A percentile compares a stretch with the other conserved stretches of the same genome.
These are phyloP conservation scores for Flaveria ramosissima DNA, from an alignment of 129 eudicot genomes.

Conservation along the genomic window DNA sequence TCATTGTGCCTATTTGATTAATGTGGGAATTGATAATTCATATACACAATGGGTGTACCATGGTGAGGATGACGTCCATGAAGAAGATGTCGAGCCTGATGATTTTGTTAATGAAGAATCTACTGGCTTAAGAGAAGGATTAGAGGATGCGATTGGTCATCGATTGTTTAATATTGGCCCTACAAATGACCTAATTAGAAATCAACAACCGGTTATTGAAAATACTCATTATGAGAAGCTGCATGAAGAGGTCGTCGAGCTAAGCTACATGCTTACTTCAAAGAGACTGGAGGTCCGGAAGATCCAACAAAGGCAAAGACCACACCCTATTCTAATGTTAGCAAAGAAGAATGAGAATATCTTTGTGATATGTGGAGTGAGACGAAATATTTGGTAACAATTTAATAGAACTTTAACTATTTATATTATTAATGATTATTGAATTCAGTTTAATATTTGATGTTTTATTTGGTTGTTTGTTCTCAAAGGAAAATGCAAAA, in stretches of 20 bases:
- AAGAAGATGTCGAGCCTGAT: no score
- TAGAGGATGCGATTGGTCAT: no score
- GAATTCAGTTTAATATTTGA: background rate
- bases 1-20: background rate
- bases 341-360: constrained; percentile 11
- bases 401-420: background rate
- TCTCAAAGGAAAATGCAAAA: background rate
- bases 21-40: background rate
- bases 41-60: no score
- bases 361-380: constrained; percentile 7
- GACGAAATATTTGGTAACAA: constrained; percentile 1
- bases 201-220: no score
- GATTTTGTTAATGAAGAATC: no score
- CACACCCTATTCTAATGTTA: background rate
- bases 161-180: no score
- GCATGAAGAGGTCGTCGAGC: constrained; percentile 1
- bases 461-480: background rate
- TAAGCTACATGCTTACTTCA: background rate
- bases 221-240: no score
- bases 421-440: background rate
- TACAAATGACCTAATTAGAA: no score
- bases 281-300: background rate
- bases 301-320: constrained; percentile 4
- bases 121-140: no score
- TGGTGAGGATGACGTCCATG: no score